Base-by-base conservation (phyloP, 2,329 filamentous ascomycete species). In the Pezicula radicicola region DNA sequence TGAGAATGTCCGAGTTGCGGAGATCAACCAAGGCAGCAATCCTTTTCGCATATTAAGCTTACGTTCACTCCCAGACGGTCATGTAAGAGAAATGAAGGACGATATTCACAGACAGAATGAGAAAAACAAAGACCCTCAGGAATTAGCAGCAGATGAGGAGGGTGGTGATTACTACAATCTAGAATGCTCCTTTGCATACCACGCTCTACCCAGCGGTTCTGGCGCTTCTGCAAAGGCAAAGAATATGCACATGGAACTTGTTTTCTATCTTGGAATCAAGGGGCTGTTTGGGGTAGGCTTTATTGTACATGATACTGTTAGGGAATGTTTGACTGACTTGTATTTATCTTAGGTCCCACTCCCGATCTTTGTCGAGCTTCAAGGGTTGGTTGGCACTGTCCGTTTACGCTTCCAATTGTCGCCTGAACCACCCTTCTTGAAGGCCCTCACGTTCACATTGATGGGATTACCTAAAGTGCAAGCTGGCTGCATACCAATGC, bases 241-340 rank as follows among this genome's bases (percentile, higher is more conserved):
- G 60, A 97, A 97, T 67, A 96, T 97, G 90, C 92, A 96, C 64
- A 96, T 97, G 91, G 88, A 95, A 63, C 72, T 97, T 13, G 83
- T 97, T 8, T 97, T 99, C 68, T 97, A 97, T 59, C 80, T 97
- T 1, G 94, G 94, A 25, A 54, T 65, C 6, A 65, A 66, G 44
- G 64, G 63, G 40, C 48, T 66, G 12, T 66, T 65, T 46, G 62
- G 62, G 47, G 57, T 63, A 21, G 25, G 46, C 19, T 12, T 12
- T 25, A 0, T 91, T 91, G 0, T 76, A 96, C 18, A 91, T 91
- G 0, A 88, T 96, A 46, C 95, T 87, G 3, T 37, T 37, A 5
- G 7, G 7, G 8, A 66, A 55, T 65, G 65, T 63, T 16, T 15
- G 41, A 50, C 5, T 43, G 52, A 44, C 21, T 36, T 45, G 49